Conservation (phyloP, 2,329 filamentous ascomycete genomes). For the Bipolaris gigantea region DNA sequence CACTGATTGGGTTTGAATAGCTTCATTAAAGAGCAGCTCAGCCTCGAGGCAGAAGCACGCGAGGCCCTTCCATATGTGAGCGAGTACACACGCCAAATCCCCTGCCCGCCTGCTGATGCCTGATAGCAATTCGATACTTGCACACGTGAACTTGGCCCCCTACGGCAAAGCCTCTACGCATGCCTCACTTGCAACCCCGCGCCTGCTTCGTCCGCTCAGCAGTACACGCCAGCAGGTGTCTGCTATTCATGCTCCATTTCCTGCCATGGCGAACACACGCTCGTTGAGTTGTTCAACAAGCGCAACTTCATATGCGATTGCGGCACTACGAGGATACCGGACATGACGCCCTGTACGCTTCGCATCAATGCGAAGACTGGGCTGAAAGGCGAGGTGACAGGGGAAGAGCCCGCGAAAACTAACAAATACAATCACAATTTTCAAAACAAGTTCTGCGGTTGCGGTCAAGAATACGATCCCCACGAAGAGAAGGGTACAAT, state of each 20-base stretch:
- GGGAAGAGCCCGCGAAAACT: conserved; percentile 68
- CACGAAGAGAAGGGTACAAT: conserved; percentile 92
- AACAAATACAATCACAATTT: conserved; percentile 98
- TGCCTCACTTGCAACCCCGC: conserved; percentile 92
- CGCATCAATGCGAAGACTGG: conserved; percentile 74
- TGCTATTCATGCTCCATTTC: conserved; percentile 97
- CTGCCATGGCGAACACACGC: conserved; percentile 90
- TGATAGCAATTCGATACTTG: conserved; percentile 86
- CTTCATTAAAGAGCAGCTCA: conserved; percentile 86
- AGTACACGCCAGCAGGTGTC: conserved; percentile 75
- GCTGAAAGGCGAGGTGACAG: conserved; percentile 73
- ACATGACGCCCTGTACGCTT: conserved; percentile 72
- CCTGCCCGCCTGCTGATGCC: conserved; percentile 16
- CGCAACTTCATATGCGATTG: conserved; percentile 96
- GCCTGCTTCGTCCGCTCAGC: conserved; percentile 62
- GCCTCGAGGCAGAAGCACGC: conserved; percentile 90
- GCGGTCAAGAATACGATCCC: conserved; percentile 83
- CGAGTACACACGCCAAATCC: conserved; percentile 49
- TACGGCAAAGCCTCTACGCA: conserved; percentile 87
- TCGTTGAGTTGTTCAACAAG: conserved; percentile 96
- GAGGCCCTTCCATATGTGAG: conserved; percentile 92
- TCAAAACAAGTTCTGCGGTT: conserved; percentile 87
- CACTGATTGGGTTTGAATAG: conserved; percentile 49
- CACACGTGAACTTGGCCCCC: conserved; percentile 82
- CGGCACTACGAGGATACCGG: conserved; percentile 77